Evolutionary conservation across 331 rosid genomes (phyloP).

Genomic region (Malus hybrid): DNA sequence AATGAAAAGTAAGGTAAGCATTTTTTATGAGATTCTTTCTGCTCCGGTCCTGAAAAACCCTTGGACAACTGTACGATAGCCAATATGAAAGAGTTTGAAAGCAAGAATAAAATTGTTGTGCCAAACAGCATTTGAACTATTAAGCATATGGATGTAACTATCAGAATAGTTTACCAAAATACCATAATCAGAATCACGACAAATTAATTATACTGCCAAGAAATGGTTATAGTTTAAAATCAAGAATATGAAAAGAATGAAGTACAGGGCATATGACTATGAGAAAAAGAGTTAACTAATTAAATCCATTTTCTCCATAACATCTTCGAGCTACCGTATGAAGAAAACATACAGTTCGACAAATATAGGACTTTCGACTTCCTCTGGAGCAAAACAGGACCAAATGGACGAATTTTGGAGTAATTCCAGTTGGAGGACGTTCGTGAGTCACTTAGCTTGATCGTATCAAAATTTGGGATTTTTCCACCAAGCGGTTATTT

Average conservation of each 20-base stretch:
- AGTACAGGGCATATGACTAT: background rate
- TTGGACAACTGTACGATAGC: background rate
- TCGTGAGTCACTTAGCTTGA: too few relatives aligned
- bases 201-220: background rate
- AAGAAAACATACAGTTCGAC: background rate
- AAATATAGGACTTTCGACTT: too few relatives aligned
- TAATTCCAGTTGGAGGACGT: too few relatives aligned
- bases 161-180: background rate
- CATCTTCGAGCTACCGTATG: background rate
- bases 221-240: background rate
- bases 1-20: constrained; percentile 17
- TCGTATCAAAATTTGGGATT: too few relatives aligned
- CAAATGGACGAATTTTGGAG: too few relatives aligned
- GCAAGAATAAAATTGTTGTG: background rate
- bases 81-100: background rate
- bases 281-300: background rate
- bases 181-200: background rate
- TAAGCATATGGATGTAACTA: background rate
- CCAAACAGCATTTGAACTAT: background rate
- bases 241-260: background rate
- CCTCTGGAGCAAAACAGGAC: too few relatives aligned
- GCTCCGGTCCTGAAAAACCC: background rate
- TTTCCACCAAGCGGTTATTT: too few relatives aligned
- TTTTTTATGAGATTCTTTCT: background rate
- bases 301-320: background rate